These are phyloP conservation scores for Citrullus mucosospermus DNA, from an alignment of 306 rosid species.

Conservation along the genomic window DNA sequence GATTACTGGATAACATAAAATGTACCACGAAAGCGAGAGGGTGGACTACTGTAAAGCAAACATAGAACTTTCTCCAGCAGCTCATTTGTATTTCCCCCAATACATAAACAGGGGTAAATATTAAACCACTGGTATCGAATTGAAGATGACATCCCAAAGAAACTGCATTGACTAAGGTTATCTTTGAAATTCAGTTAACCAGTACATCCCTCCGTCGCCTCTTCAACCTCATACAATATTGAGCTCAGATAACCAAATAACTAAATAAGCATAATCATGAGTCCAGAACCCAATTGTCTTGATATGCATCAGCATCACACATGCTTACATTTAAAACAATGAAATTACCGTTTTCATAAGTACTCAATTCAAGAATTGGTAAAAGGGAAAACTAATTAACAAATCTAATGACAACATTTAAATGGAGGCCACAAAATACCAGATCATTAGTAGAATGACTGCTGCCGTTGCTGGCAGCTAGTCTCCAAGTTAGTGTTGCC, in stretches of 20 bases:
- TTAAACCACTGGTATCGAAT: neutral
- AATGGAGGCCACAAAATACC: constrained; percentile 26
- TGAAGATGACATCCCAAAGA: neutral
- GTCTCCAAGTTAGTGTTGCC: constrained; percentile 66
- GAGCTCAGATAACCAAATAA: neutral
- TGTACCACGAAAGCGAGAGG: neutral
- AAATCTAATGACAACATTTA: neutral
- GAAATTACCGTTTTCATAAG: neutral
- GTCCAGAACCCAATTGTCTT: neutral
- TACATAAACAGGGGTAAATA: neutral
- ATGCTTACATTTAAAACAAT: neutral
- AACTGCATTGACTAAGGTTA: neutral
- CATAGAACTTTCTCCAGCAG: neutral
- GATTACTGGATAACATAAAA: neutral
- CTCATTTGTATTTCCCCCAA: neutral
- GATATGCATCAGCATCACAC: neutral
- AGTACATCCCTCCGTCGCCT: neutral
- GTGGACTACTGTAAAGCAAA: neutral
- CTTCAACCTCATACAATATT: neutral
- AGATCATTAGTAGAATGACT: constrained; percentile 57
- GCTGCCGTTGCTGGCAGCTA: constrained; percentile 74
- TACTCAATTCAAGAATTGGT: neutral
- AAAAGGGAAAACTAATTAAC: neutral
- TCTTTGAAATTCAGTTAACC: neutral
- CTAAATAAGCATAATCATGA: neutral